Percentiles rank a stretch among this genome's conserved stretches.
phyloP scores from a whole-genome alignment of 2,329 filamentous ascomycete genomes.

The Dactylellina haptotyla region DNA sequence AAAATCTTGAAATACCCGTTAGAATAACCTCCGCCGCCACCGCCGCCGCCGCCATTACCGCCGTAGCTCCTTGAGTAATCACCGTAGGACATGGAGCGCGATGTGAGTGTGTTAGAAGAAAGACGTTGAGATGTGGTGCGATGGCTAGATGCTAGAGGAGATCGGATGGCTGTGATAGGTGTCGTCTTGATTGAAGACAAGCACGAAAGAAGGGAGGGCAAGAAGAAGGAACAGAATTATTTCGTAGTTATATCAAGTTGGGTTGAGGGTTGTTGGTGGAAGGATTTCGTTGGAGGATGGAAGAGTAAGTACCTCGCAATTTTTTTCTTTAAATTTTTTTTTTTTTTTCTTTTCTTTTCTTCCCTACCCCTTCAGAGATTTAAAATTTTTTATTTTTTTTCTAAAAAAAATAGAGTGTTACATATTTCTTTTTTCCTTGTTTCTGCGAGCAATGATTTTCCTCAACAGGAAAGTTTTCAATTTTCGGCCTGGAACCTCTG shows the following conservation, averaged over 20 bases:
- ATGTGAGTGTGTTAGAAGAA: background rate
- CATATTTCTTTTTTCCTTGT: background rate
- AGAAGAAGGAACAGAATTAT: no score
- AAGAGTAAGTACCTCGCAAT: background rate
- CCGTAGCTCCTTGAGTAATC: slow-evolving; percentile 47
- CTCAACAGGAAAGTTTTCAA: background rate
- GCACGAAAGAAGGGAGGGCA: no score
- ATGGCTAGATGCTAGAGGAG: background rate
- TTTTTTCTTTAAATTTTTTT: slow-evolving; percentile 21
- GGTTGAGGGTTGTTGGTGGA: no score
- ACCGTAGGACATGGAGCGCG: slow-evolving; percentile 44
- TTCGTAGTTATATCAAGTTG: no score
- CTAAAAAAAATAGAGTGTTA: no score
- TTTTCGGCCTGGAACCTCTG: background rate
- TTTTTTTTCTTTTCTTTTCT: slow-evolving; percentile 4
- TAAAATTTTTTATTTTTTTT: slow-evolving; percentile 1
- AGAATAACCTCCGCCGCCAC: slow-evolving; percentile 27
- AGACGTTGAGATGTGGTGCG: background rate
- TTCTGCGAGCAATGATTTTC: background rate
- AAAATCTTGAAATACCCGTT: slow-evolving; percentile 24
- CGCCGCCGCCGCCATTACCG: slow-evolving; percentile 19
- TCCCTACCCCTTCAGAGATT: background rate
- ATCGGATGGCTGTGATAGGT: background rate
- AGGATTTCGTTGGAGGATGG: background rate
- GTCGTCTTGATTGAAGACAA: no score